Conservation (phyloP, 441 rosid species). For the Daphne laureola region DNA sequence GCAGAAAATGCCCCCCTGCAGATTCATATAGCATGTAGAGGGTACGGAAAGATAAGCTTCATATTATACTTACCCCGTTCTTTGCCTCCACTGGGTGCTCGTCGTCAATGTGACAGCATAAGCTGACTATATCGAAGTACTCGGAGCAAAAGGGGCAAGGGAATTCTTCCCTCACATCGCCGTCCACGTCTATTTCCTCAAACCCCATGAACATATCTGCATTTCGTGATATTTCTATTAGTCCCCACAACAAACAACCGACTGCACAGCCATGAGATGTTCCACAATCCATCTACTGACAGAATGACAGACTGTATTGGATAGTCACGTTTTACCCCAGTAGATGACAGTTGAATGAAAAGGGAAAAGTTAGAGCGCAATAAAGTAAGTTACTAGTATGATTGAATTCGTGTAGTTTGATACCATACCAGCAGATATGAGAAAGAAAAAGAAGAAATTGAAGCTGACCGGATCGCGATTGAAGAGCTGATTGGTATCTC, state of each 20-base stretch:
- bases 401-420: too few relatives aligned
- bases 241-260: background rate
- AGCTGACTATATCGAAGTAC: constrained; percentile 76
- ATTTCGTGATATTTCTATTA: constrained; percentile 20
- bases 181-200: constrained; percentile 87
- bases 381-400: too few relatives aligned
- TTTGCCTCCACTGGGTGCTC: constrained; percentile 81
- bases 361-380: too few relatives aligned
- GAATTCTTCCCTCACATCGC: constrained; percentile 85
- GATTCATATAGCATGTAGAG: background rate
- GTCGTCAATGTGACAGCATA: constrained; percentile 97
- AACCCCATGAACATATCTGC: constrained; percentile 81
- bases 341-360: too few relatives aligned
- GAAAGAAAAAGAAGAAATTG: background rate
- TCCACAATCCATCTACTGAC: too few relatives aligned
- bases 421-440: too few relatives aligned
- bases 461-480: constrained; percentile 70
- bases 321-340: too few relatives aligned
- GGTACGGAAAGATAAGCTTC: background rate
- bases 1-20: background rate
- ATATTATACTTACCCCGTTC: constrained; percentile 97
- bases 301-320: too few relatives aligned
- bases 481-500: constrained; percentile 69
- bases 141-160: constrained; percentile 95
- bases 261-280: too few relatives aligned